phyloP scores from a whole-genome alignment of 495 filamentous ascomycete genomes.

The Podospora appendiculata region DNA sequence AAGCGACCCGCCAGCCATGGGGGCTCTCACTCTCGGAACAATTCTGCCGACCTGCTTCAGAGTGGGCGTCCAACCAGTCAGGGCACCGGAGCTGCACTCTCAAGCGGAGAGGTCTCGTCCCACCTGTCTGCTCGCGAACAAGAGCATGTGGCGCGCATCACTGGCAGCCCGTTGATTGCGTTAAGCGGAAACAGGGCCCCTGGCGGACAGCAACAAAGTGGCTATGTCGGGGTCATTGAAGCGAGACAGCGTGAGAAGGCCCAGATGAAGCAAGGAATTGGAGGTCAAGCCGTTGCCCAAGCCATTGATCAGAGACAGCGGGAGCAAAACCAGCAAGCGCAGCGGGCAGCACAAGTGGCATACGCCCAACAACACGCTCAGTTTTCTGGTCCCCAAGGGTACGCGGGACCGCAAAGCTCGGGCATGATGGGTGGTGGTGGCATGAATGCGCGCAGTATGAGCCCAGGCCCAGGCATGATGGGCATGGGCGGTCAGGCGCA shows the following conservation, averaged over 20 bases:
- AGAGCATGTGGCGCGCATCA: slow-evolving; percentile 83
- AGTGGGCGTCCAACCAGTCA: slow-evolving; percentile 23
- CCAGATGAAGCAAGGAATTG: slow-evolving; percentile 62
- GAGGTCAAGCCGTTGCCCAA: slow-evolving; percentile 66
- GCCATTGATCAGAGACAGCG: slow-evolving; percentile 72
- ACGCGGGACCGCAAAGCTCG: slow-evolving; percentile 4
- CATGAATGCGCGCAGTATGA: slow-evolving; percentile 11
- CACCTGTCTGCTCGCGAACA: slow-evolving; percentile 89
- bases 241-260: slow-evolving; percentile 66
- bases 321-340: slow-evolving; percentile 40
- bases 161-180: slow-evolving; percentile 73
- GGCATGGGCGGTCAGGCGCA: neutral
- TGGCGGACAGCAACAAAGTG: slow-evolving; percentile 40
- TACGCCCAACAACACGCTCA: slow-evolving; percentile 31
- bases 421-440: slow-evolving; percentile 10
- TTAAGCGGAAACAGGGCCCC: slow-evolving; percentile 50
- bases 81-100: slow-evolving; percentile 21
- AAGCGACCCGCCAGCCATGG: slow-evolving; percentile 14
- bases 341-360: slow-evolving; percentile 21
- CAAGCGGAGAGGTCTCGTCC: slow-evolving; percentile 47
- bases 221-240: slow-evolving; percentile 70
- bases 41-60: slow-evolving; percentile 27
- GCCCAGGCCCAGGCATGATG: slow-evolving; percentile 14
- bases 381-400: slow-evolving; percentile 13
- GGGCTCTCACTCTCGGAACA: slow-evolving; percentile 38